phyloP scores from a whole-genome alignment of 2,329 filamentous ascomycete genomes.

The Fusarium sulawesiense region DNA sequence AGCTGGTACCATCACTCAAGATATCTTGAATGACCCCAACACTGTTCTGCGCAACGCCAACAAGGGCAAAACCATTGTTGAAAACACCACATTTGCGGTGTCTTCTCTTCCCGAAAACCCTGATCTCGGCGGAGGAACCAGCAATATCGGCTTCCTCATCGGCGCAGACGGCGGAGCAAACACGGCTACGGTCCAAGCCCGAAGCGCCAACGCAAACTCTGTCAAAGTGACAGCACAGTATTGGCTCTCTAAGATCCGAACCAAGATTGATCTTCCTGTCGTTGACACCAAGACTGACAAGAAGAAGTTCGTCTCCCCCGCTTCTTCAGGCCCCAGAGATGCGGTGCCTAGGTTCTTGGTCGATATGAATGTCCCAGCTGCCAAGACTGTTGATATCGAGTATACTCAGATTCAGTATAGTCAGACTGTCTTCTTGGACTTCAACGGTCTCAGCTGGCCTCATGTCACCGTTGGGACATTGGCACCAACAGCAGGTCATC shows the following conservation, averaged over 20 bases:
- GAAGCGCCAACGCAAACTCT: conserved; percentile 30
- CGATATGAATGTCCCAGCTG: conserved; percentile 5
- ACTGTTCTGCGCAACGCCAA: conserved; percentile 46
- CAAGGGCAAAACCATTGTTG: conserved; percentile 46
- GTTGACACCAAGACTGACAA: not conserved
- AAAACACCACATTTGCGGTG: conserved; percentile 48
- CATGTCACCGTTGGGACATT: conserved; percentile 37
- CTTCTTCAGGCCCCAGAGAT: conserved; percentile 12
- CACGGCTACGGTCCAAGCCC: conserved; percentile 47
- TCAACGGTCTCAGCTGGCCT: conserved; percentile 3
- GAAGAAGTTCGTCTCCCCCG: conserved; percentile 15
- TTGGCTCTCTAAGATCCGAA: conserved; percentile 37
- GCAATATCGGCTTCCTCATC: conserved; percentile 35
- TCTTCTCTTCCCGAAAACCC: conserved; percentile 35
- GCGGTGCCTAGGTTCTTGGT: conserved; percentile 30
- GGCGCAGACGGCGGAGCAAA: conserved; percentile 35
- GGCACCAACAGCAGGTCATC: conserved; percentile 18
- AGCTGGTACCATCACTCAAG: conserved; percentile 49
- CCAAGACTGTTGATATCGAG: conserved; percentile 20
- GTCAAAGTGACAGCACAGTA: conserved; percentile 24
- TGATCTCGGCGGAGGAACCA: conserved; percentile 48
- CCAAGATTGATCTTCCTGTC: conserved; percentile 31
- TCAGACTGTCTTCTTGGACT: conserved; percentile 1
- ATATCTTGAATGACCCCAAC: conserved; percentile 48
- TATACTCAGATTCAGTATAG: conserved; percentile 5